Percentiles rank a stretch among this genome's conserved stretches.
Conservation (phyloP, 306 rosid species). For the Phaseolus lunatus region DNA sequence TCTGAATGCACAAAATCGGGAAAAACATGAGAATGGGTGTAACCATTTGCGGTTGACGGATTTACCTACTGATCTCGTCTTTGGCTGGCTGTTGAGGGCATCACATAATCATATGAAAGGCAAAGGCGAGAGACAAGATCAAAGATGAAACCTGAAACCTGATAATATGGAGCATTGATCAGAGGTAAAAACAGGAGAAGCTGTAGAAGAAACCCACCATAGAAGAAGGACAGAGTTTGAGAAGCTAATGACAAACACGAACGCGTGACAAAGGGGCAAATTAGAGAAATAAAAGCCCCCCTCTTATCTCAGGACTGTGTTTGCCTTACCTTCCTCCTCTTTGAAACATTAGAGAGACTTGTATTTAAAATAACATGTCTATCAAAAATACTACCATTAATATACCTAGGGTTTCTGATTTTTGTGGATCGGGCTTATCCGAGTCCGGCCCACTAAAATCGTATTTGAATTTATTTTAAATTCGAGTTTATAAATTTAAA, state of each 20-base stretch:
- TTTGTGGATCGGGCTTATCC: no score
- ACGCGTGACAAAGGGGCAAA: conserved; percentile 9
- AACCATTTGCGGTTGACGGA: conserved; percentile 43
- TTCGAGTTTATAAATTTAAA: no score
- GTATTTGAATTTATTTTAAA: no score
- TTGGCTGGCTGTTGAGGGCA: conserved; percentile 4
- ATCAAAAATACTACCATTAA: not conserved
- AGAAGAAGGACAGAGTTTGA: conserved; percentile 14
- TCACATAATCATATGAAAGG: conserved; percentile 16
- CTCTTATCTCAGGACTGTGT: not conserved
- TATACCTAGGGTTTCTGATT: not conserved
- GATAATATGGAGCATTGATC: conserved; percentile 14
- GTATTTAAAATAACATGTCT: no score
- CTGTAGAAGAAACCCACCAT: not conserved
- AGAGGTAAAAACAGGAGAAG: conserved; percentile 1
- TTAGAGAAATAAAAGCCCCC: not conserved
- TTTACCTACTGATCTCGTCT: conserved; percentile 50
- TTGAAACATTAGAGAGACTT: not conserved
- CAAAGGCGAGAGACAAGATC: conserved; percentile 40
- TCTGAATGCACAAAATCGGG: conserved; percentile 12
- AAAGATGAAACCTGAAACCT: not conserved
- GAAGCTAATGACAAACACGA: conserved; percentile 26
- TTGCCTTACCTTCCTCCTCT: conserved; percentile 1
- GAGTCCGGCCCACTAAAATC: no score
- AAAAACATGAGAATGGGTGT: conserved; percentile 36